Evolutionary conservation across 805 yeast genomes (phyloP).

Genomic region (Tanozyma kutaoensis): DNA sequence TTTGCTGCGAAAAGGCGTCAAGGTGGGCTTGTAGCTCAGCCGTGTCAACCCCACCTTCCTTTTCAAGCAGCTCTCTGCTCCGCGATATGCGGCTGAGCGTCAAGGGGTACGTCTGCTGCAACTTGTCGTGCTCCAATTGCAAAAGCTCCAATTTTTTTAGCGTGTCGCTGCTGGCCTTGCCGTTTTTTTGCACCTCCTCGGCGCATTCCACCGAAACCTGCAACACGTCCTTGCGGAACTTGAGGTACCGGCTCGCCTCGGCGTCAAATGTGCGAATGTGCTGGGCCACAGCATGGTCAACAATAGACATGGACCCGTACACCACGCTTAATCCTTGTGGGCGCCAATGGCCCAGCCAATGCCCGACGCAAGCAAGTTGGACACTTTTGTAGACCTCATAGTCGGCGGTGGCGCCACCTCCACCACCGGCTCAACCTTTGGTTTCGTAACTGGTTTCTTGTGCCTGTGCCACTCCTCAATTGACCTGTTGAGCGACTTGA

Average conservation of each 20-base stretch:
- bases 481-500: conserved; percentile 37
- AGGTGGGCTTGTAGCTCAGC: too few relatives aligned
- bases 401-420: conserved; percentile 14
- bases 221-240: conserved; percentile 18
- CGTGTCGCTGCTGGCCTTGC: conserved; percentile 3
- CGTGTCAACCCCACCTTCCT: too few relatives aligned
- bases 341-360: conserved; percentile 59
- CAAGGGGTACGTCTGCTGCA: conserved; percentile 12
- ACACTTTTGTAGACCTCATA: conserved; percentile 28
- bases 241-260: conserved; percentile 16
- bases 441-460: conserved; percentile 2
- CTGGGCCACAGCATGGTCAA: conserved; percentile 16
- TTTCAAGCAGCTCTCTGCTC: too few relatives aligned
- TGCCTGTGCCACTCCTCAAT: conserved; percentile 10
- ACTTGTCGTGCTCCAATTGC: conserved; percentile 15
- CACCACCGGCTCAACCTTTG: conserved; percentile 10
- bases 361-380: conserved; percentile 39
- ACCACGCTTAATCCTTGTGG: conserved; percentile 7
- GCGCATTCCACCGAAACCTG: conserved; percentile 3
- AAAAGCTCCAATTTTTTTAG: conserved; percentile 9
- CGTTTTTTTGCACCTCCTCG: conserved; percentile 3
- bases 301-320: too few relatives aligned
- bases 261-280: conserved; percentile 20
- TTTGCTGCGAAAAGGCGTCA: too few relatives aligned
- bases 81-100: too few relatives aligned